Percentiles rank a stretch among this genome's conserved stretches.
Conservation (phyloP, 2,329 filamentous ascomycete genomes). For the Ceratocystis ficicola region DNA sequence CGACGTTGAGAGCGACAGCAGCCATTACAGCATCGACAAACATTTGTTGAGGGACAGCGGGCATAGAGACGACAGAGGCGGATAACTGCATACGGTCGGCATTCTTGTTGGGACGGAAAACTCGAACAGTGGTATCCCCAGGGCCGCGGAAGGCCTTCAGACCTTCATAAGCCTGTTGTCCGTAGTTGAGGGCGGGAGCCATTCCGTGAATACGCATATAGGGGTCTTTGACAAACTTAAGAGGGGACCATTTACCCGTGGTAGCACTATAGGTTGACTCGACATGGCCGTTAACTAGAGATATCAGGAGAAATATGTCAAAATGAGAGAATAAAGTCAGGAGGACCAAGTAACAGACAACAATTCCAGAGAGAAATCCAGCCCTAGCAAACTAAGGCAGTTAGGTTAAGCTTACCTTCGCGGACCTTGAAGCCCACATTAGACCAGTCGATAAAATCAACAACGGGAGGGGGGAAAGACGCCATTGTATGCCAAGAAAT, state of each 20-base stretch:
- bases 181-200: slow-evolving; percentile 91
- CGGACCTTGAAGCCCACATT: slow-evolving; percentile 87
- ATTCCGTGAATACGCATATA: slow-evolving; percentile 87
- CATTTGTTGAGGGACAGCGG: slow-evolving; percentile 60
- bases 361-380: slow-evolving; percentile 5
- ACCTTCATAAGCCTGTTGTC: slow-evolving; percentile 96
- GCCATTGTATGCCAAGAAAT: slow-evolving; percentile 23
- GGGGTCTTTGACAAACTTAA: slow-evolving; percentile 69
- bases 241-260: slow-evolving; percentile 64
- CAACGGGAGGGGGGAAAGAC: slow-evolving; percentile 62
- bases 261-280: slow-evolving; percentile 69
- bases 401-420: slow-evolving; percentile 49
- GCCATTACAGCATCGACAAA: slow-evolving; percentile 68
- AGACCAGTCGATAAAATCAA: slow-evolving; percentile 80
- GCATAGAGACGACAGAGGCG: slow-evolving; percentile 71
- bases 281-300: slow-evolving; percentile 82
- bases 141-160: slow-evolving; percentile 87
- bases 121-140: slow-evolving; percentile 54
- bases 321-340: not conserved
- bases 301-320: not conserved
- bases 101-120: slow-evolving; percentile 83
- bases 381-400: not conserved
- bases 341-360: not conserved
- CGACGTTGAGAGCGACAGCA: slow-evolving; percentile 79
- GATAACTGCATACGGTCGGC: slow-evolving; percentile 75